Evolutionary conservation across 2,329 filamentous ascomycete genomes (phyloP).

Genomic region (Fusarium udum): DNA sequence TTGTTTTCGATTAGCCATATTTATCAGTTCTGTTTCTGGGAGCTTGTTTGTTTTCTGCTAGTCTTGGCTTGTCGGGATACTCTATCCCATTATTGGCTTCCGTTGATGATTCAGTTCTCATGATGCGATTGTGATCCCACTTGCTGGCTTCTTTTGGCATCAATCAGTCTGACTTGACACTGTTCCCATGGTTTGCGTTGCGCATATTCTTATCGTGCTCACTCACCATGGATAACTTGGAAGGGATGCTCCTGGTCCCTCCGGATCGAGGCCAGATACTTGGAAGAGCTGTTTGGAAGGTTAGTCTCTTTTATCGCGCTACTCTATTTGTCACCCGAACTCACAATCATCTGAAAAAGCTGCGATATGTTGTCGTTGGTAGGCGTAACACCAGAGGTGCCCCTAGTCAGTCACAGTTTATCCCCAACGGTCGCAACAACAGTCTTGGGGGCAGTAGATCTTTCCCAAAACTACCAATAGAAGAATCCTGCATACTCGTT

Average conservation of each 20-base stretch:
- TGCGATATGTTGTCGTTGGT: constrained; percentile 69
- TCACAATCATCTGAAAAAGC: constrained; percentile 50
- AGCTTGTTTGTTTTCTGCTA: constrained; percentile 1
- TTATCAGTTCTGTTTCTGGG: not conserved
- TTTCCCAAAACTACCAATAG: constrained; percentile 47
- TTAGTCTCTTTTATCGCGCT: constrained; percentile 41
- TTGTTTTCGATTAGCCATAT: constrained; percentile 4
- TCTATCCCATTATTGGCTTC: not conserved
- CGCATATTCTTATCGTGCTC: not conserved
- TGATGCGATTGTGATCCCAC: constrained; percentile 40
- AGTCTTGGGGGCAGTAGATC: constrained; percentile 50
- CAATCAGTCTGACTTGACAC: not conserved
- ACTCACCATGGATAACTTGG: constrained; percentile 51
- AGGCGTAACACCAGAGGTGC: constrained; percentile 45
- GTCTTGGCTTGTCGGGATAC: not conserved
- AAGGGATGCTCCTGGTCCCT: constrained; percentile 60
- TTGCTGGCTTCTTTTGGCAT: constrained; percentile 4
- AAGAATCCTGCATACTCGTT: constrained; percentile 61
- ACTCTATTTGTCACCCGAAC: constrained; percentile 1
- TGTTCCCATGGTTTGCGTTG: not conserved
- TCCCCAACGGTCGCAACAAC: constrained; percentile 52
- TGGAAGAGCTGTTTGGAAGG: constrained; percentile 63
- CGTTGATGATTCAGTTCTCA: constrained; percentile 31
- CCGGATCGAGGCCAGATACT: constrained; percentile 62
- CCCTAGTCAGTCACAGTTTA: constrained; percentile 52